Evolutionary conservation across 1,284 basidiomycete species (phyloP), one percentile per base, ranked within the genome.

Genomic region (Lignosus rhinocerotis): DNA sequence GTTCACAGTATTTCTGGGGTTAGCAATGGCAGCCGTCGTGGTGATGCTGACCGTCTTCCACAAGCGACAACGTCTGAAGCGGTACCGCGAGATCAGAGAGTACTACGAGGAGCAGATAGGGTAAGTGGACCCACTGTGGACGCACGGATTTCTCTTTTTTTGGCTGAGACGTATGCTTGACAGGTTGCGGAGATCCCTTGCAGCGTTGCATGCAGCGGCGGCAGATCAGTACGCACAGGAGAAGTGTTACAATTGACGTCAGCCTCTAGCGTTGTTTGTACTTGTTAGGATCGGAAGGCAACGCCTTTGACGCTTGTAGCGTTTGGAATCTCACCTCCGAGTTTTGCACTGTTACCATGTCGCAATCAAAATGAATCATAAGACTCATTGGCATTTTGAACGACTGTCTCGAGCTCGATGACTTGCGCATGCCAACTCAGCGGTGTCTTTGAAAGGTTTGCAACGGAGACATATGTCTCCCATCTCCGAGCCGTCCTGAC

Each of bases 81-180:
- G 72, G 5, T 78, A 80, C 57, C 73, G 74, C 47, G 80, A 82
- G 60, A 67, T 85, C 33, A 70, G 77, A 42, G 79, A 82, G 34
- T 86, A 85, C 64, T 85, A 82, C 60, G 71, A 78, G 38, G 82
- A 86, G 63, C 84, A 86, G 65, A 73, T 79, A 21, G 78, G 75
- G 82, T 83, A 49, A 8, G 70, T 63, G 16, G 4, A 30, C 21
- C 3, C 25, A 5, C 14, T 14, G 21, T 11, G 11, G 3, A 1
- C 33, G 16, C 42, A 14, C 41, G 43, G 25, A n/a, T 42, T 47
- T 3, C 16, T 8, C 11, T 1, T 16, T 17, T 9, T 33, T 56
- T 2, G 16, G 25, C 33, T 10, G 14, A 36, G 34, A 31, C n/a
- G 7, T 32, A 16, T 11, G 12, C 6, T 7, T 38, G 25, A 33